A percentile compares a stretch with the other conserved stretches of the same genome.
Conservation (phyloP, 768 basidiomycete species). For the Boletus tomentosulus region DNA sequence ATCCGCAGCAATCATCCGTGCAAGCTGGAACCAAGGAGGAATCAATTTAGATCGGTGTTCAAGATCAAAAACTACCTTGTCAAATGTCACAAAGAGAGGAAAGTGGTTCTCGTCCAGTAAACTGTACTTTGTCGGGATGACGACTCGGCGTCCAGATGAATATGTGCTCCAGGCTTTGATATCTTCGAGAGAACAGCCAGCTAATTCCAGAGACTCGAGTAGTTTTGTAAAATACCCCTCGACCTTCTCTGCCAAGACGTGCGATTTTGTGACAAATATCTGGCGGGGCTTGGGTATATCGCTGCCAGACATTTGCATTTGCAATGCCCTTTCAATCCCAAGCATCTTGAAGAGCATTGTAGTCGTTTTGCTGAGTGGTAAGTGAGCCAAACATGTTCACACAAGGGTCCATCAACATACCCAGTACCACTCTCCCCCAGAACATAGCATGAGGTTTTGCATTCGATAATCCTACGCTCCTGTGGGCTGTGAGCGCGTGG, state of each 20-base stretch:
- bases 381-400: neutral
- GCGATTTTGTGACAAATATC: slow-evolving; percentile 70
- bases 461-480: slow-evolving; percentile 57
- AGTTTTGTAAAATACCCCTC: slow-evolving; percentile 59
- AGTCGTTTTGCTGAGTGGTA: slow-evolving; percentile 57
- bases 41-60: neutral
- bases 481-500: slow-evolving; percentile 28
- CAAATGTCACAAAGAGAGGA: slow-evolving; percentile 66
- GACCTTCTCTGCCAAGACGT: slow-evolving; percentile 66
- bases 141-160: too few relatives aligned
- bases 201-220: slow-evolving; percentile 39
- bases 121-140: slow-evolving; percentile 47
- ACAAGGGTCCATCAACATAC: slow-evolving; percentile 27
- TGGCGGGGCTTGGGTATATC: slow-evolving; percentile 52
- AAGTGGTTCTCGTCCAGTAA: slow-evolving; percentile 57
- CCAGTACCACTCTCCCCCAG: slow-evolving; percentile 72
- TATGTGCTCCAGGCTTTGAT: slow-evolving; percentile 21
- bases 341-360: slow-evolving; percentile 77
- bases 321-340: slow-evolving; percentile 54
- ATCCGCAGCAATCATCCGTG: slow-evolving; percentile 26
- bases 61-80: slow-evolving; percentile 39
- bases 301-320: slow-evolving; percentile 21
- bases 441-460: slow-evolving; percentile 59
- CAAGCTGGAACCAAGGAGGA: slow-evolving; percentile 13
- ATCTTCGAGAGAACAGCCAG: slow-evolving; percentile 35